phyloP scores from a whole-genome alignment of 2,329 filamentous ascomycete genomes.

The Aureobasidium pullulans region DNA sequence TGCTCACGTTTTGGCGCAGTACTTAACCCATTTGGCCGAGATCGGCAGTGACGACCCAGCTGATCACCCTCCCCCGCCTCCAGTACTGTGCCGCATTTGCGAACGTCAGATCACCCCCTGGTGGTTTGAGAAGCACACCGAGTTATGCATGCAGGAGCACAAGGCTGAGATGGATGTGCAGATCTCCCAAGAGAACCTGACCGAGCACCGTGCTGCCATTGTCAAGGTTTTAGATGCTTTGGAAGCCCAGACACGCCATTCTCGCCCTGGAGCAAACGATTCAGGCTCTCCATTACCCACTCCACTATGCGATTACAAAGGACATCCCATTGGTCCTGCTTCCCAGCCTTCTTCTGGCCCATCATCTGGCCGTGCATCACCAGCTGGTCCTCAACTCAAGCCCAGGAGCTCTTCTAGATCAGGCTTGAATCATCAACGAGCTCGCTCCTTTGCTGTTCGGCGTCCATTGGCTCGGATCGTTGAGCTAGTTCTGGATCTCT shows the following conservation, averaged over 20 bases:
- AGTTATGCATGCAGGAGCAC: slow-evolving; percentile 91
- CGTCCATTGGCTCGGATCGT: slow-evolving; percentile 88
- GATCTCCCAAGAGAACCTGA: slow-evolving; percentile 83
- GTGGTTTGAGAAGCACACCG: slow-evolving; percentile 99
- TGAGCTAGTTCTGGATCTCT: slow-evolving; percentile 87
- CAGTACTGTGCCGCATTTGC: slow-evolving; percentile 91
- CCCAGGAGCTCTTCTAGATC: slow-evolving; percentile 60
- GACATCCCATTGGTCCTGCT: slow-evolving; percentile 71
- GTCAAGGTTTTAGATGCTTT: slow-evolving; percentile 91
- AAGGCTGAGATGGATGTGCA: slow-evolving; percentile 97
- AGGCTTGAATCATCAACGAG: slow-evolving; percentile 71
- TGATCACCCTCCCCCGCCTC: slow-evolving; percentile 70
- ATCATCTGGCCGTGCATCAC: slow-evolving; percentile 63
- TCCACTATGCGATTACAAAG: slow-evolving; percentile 70
- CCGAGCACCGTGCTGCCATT: slow-evolving; percentile 87
- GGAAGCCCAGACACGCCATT: slow-evolving; percentile 66
- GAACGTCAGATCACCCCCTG: slow-evolving; percentile 94
- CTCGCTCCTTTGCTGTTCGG: slow-evolving; percentile 82
- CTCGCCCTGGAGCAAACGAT: slow-evolving; percentile 46
- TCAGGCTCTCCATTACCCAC: slow-evolving; percentile 29
- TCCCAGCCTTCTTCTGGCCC: slow-evolving; percentile 61
- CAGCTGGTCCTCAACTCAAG: slow-evolving; percentile 49
- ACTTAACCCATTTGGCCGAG: slow-evolving; percentile 84
- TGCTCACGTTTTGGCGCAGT: slow-evolving; percentile 88
- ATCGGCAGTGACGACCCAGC: slow-evolving; percentile 66